Conservation (phyloP, 2,329 filamentous ascomycete genomes). For the Podosphaera leucotricha region DNA sequence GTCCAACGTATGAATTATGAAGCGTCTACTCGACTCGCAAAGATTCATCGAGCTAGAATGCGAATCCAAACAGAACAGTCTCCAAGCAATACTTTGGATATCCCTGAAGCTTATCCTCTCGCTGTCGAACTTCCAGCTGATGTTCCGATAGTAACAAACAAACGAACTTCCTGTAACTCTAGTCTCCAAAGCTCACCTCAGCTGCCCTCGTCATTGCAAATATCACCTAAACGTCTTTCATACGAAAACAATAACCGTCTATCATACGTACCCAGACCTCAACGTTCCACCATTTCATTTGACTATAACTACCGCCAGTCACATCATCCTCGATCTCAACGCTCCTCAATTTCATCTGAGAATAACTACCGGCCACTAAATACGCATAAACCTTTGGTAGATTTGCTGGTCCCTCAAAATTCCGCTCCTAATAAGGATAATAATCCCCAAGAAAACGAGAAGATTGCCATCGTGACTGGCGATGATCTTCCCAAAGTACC, state of each 20-base stretch:
- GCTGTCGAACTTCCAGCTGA: conserved; percentile 35
- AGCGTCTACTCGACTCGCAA: conserved; percentile 58
- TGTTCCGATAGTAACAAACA: conserved; percentile 10
- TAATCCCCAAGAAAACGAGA: conserved; percentile 36
- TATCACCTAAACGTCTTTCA: neutral
- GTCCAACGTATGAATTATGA: conserved; percentile 58
- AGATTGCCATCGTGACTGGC: conserved; percentile 37
- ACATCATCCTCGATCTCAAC: conserved; percentile 15
- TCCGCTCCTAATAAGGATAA: conserved; percentile 21
- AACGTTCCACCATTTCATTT: neutral
- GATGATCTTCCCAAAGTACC: conserved; percentile 31
- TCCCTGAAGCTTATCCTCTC: conserved; percentile 18
- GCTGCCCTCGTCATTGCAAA: conserved; percentile 5
- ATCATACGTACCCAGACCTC: neutral
- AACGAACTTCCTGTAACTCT: conserved; percentile 15
- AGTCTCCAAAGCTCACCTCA: conserved; percentile 12
- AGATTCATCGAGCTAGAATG: conserved; percentile 51
- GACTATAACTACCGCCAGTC: neutral
- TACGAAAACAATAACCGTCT: neutral
- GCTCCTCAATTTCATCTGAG: conserved; percentile 12
- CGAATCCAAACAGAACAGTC: conserved; percentile 6
- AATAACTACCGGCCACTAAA: conserved; percentile 15
- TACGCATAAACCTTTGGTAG: conserved; percentile 16
- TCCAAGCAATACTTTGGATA: conserved; percentile 5
- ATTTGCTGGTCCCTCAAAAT: conserved; percentile 29